Evolutionary conservation across 2,329 filamentous ascomycete species (phyloP).

Genomic region (Cladophialophora carrionii): DNA sequence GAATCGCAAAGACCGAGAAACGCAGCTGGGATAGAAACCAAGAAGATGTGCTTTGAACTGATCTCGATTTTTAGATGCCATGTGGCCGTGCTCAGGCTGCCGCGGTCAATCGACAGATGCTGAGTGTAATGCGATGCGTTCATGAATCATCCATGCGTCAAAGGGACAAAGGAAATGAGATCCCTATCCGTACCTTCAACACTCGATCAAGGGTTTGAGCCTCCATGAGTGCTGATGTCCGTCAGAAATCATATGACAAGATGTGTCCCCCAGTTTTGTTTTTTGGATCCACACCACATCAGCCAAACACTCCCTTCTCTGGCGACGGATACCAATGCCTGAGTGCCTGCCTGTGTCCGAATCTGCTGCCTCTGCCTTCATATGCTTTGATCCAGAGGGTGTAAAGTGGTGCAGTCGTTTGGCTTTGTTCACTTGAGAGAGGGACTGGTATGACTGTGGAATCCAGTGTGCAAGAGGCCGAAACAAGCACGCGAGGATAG

Average conservation of each 20-base stretch:
- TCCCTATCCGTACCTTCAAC: constrained; percentile 10
- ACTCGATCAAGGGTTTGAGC: neutral
- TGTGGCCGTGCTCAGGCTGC: constrained; percentile 3
- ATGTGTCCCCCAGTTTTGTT: neutral
- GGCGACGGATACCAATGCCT: constrained; percentile 1
- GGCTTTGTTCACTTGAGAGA: neutral
- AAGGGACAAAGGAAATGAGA: constrained; percentile 33
- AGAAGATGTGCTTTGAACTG: neutral
- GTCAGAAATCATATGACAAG: constrained; percentile 23
- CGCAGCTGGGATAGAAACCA: neutral
- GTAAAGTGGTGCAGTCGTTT: neutral
- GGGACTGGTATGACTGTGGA: neutral
- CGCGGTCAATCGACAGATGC: neutral
- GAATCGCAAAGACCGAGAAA: neutral
- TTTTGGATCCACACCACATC: neutral
- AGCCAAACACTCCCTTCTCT: neutral
- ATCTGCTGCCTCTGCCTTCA: neutral
- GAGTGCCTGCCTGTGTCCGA: neutral
- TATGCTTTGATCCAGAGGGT: neutral
- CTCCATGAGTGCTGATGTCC: neutral
- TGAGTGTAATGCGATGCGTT: neutral
- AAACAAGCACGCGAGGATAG: neutral
- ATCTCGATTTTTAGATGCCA: neutral
- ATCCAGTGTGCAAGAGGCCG: neutral
- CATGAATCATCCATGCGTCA: constrained; percentile 6